Base-by-base conservation (phyloP, 768 basidiomycete genomes). In the Hirschioporus abietinus region DNA sequence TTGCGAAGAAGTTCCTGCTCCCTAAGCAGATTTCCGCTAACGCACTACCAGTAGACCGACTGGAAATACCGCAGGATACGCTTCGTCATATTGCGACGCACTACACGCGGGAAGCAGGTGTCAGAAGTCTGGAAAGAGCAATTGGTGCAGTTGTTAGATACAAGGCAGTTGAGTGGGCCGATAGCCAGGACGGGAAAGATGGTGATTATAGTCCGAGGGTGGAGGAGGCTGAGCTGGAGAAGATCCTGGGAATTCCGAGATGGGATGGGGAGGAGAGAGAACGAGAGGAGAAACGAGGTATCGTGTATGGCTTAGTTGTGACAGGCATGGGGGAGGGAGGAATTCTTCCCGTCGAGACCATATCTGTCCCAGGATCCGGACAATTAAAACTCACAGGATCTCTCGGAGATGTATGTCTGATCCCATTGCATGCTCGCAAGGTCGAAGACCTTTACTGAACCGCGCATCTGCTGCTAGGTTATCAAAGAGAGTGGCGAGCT, bases 401-500 rank as follows among this genome's bases (percentile, higher is more conserved):
- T 71, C 76, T 96, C 58, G 95, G 95, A 4, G 93, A 94, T 64
- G 87, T 88, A 66, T 60, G 81, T 76, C 25, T 10, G 15, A 62
- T 20, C 65, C 15, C 20, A 27, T 67, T 25, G 23, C 25, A 1
- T 10, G 7, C 6, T 15, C 24, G 24, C 27, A 27, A 4, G 20
- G 8, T 1, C 4, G 20, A 52, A 3, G 12, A 10, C 2, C 20
- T 5, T 3, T 52, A 52, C 20, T 52, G 12, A 52, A 6, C 3
- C 12, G 15, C 12, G 12, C 12, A 15, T 15, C 12, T 52, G 12
- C 20, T 57, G 35, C 57, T 66, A 88, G 83, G 93, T 95, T 20
- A 95, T 97, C 78, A 91, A 91, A 75, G 95, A 98, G 79, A 93
- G 91, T 68, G 94, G 89, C 8, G 92, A 93, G 73, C 80, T 98